Evolutionary conservation across 2,329 filamentous ascomycete genomes (phyloP).

Genomic region (Hymenoscyphus repandus): DNA sequence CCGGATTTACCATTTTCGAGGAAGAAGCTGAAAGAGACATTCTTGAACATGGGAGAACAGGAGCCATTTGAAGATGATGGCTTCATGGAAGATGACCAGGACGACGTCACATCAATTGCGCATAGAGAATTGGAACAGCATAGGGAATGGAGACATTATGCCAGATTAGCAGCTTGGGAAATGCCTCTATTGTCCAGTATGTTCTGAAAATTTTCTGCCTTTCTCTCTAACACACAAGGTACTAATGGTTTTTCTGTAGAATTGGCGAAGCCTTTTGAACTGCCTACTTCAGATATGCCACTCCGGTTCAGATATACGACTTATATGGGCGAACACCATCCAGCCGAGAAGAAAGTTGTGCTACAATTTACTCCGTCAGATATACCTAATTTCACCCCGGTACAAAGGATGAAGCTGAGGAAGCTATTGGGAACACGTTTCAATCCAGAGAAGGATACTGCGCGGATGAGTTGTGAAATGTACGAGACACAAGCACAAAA

Average conservation of each 20-base stretch:
- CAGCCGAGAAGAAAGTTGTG: conserved; percentile 88
- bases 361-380: conserved; percentile 79
- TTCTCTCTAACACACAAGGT: neutral
- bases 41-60: conserved; percentile 30
- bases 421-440: conserved; percentile 84
- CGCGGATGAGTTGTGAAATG: conserved; percentile 88
- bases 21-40: conserved; percentile 28
- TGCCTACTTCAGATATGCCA: conserved; percentile 61
- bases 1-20: conserved; percentile 5
- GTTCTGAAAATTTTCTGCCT: conserved; percentile 33
- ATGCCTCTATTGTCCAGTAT: conserved; percentile 85
- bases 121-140: conserved; percentile 86
- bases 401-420: conserved; percentile 73
- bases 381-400: conserved; percentile 58
- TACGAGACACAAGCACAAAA: conserved; percentile 90
- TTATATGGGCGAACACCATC: conserved; percentile 91
- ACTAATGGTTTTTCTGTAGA: conserved; percentile 44
- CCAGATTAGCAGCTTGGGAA: conserved; percentile 86
- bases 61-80: conserved; percentile 26
- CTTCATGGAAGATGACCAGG: conserved; percentile 54
- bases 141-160: conserved; percentile 83
- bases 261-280: conserved; percentile 73
- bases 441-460: conserved; percentile 74
- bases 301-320: conserved; percentile 95
- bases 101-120: conserved; percentile 77